Evolutionary conservation across 495 filamentous ascomycete species (phyloP), one percentile per base, ranked within the genome.

Genomic region (Xylaria venustula): DNA sequence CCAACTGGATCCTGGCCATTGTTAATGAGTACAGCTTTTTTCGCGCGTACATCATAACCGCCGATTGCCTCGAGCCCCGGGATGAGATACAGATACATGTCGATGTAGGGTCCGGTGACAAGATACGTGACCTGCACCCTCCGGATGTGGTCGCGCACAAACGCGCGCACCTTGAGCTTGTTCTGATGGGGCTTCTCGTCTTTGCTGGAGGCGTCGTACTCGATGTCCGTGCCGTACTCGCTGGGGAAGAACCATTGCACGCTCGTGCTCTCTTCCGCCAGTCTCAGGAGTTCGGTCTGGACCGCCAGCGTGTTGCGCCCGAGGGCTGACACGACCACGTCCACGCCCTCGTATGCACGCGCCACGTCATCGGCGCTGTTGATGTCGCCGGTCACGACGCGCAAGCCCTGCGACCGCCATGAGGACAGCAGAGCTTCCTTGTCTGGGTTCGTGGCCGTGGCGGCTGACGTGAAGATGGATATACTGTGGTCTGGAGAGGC

Each of bases 151-250:
- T 83, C 78, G 11, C 69, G 69, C 44, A 89, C 76, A 46, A 81
- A 81, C 23, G 79, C 82, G 34, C 88, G 79, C 37, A 90, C 84
- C 44, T 81, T 81, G 42, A 90, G 79, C 70, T 91, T 90, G 64
- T 80, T 73, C 71, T 90, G 88, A 61, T 91, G 88, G 0, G 88
- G 86, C 65, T 81, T 83, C 71, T 90, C 88, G 32, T 72, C 49
- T 22, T 78, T 79, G 54, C 85, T 88, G 36, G 79, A 75, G 8
- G 81, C 75, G 19, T 79, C 73, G 64, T 90, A 87, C 67, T 87
- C 87, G 62, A 90, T 87, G 58, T 90, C 88, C 0, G 88, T 91
- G 58, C 88, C 88, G 65, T 87, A 90, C 67, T 90, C 88, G 19
- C 84, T 88, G 4, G 88, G 87, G 61, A 89, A 80, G 73, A 90